Base-by-base conservation (phyloP, 2,329 filamentous ascomycete species). In the Fusarium metavorans region DNA sequence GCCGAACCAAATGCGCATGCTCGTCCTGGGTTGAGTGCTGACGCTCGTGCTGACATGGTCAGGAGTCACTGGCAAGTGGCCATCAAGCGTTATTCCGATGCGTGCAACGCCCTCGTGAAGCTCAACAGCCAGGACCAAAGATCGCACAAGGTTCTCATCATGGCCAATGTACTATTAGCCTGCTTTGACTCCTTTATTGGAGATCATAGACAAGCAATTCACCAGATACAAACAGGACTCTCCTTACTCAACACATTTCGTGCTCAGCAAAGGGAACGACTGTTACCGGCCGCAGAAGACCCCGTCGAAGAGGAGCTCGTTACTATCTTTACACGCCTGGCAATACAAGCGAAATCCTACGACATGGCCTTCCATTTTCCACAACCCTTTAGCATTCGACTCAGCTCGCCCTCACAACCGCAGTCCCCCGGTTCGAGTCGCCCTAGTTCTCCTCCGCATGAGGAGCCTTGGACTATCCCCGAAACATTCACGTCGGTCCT, bases 361-460 rank as follows among this genome's bases (percentile, higher is more conserved):
- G 90, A 92, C 76, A 90, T 92, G 89, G 90, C 90, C 35, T 92
- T 92, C 77, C 90, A 92, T 78, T 92, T 92, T 68, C 90, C 90
- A 1, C 85, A 90, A 34, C 90, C 90, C 1, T 91, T 87, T 66
- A 89, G 92, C 8, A 89, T 92, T 69, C 86, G 85, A 7, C 86
- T 70, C 70, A 77, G 59, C 32, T 66, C 72, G 2, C 73, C 71
- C 72, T 76, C 67, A 77, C 83, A 54, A 78, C 83, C 73, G 73
- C 85, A 66, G 23, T 86, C 87, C 4, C 84, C 87, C 1, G 80
- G 82, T 4, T 85, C 87, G 11, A 68, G 62, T 1, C 85, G 87
- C 9, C 81, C 77, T 9, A 81, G 82, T 41, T 86, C 87, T 1
- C 84, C 85, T 3, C 80, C 85, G 2, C 83, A 72, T 13, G 73